Percentiles rank a stretch among this genome's conserved stretches.
These are phyloP conservation scores for Erythrobasidium hasegawianum DNA, from an alignment of 1,284 basidiomycete genomes.

Conservation along the genomic window DNA sequence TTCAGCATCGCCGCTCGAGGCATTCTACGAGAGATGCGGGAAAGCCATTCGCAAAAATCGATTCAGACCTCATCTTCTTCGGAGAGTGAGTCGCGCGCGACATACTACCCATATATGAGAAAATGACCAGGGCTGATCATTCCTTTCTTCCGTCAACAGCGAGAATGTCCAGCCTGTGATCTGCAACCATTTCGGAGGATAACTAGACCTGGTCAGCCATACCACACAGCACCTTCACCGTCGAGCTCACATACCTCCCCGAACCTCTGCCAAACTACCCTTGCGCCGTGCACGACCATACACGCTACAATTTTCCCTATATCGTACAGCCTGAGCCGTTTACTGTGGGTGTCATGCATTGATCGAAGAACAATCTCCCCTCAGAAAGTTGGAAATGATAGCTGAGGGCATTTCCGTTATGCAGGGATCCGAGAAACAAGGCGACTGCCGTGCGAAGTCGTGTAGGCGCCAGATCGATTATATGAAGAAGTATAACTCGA, in stretches of 20 bases:
- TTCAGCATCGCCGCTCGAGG: slow-evolving; percentile 53
- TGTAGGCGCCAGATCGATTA: slow-evolving; percentile 60
- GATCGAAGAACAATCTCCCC: neutral
- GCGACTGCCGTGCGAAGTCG: slow-evolving; percentile 48
- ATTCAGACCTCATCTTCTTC: slow-evolving; percentile 59
- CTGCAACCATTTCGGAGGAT: neutral
- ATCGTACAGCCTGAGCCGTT: slow-evolving; percentile 62
- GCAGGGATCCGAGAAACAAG: slow-evolving; percentile 12
- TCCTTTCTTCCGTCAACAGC: neutral
- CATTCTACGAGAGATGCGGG: slow-evolving; percentile 62
- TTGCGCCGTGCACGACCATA: slow-evolving; percentile 67
- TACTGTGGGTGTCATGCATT: slow-evolving; percentile 37
- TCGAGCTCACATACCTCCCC: slow-evolving; percentile 68
- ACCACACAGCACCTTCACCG: slow-evolving; percentile 64
- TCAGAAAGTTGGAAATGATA: neutral
- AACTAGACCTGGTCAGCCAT: too few relatives aligned
- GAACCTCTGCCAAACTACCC: slow-evolving; percentile 59
- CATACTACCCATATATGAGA: neutral
- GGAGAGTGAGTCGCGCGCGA: slow-evolving; percentile 40
- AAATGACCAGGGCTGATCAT: neutral
- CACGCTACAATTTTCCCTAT: slow-evolving; percentile 63
- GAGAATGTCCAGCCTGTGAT: slow-evolving; percentile 5
- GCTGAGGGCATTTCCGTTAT: neutral
- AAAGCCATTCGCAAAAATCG: slow-evolving; percentile 63
- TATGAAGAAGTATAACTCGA: slow-evolving; percentile 27